These are phyloP conservation scores for Phialocephala subalpina DNA, from an alignment of 2,329 filamentous ascomycete species.

Conservation along the genomic window DNA sequence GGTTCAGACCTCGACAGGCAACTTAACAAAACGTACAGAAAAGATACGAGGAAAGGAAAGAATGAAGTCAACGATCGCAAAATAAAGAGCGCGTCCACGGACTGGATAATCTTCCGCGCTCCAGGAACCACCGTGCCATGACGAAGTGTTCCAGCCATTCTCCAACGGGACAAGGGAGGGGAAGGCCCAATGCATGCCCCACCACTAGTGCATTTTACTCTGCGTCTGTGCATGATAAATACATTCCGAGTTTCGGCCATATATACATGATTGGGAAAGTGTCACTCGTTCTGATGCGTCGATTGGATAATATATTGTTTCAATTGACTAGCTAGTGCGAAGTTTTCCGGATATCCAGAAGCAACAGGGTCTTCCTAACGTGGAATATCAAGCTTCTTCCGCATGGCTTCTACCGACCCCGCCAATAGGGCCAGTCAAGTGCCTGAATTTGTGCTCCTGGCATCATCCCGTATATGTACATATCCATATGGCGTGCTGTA, in stretches of 20 bases:
- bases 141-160: slow-evolving; percentile 33
- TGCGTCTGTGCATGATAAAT: slow-evolving; percentile 18
- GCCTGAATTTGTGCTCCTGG: slow-evolving; percentile 11
- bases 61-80: slow-evolving; percentile 18
- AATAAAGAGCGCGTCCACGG: slow-evolving; percentile 13
- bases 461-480: neutral
- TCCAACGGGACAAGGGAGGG: slow-evolving; percentile 28
- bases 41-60: slow-evolving; percentile 15
- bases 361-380: neutral
- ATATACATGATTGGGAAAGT: neutral
- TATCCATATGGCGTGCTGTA: slow-evolving; percentile 13
- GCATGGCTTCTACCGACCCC: slow-evolving; percentile 3
- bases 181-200: slow-evolving; percentile 29
- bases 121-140: slow-evolving; percentile 29
- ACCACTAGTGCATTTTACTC: slow-evolving; percentile 36
- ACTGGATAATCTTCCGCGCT: slow-evolving; percentile 20
- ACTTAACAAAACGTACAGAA: neutral
- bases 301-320: slow-evolving; percentile 12
- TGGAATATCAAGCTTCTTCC: slow-evolving; percentile 2
- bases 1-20: neutral
- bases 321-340: slow-evolving; percentile 19
- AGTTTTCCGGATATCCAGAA: neutral
- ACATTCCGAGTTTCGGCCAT: slow-evolving; percentile 17
- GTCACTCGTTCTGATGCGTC: neutral
- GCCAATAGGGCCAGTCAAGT: slow-evolving; percentile 12